phyloP scores from a whole-genome alignment of 345 rosid genomes.

The Salix brachista region DNA sequence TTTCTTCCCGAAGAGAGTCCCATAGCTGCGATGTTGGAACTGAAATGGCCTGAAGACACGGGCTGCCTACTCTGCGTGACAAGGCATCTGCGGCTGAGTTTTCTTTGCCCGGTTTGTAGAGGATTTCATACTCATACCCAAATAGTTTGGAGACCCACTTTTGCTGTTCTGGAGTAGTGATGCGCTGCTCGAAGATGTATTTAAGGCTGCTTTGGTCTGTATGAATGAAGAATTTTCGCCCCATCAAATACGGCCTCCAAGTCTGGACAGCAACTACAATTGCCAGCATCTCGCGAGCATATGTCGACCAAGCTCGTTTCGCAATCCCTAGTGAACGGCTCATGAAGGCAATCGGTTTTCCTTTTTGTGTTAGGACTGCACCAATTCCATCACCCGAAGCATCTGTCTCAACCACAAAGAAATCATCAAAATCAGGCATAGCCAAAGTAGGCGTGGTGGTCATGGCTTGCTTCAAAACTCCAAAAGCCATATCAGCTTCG shows the following conservation, averaged over 20 bases:
- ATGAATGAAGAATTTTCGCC: background rate
- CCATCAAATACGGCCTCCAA: background rate
- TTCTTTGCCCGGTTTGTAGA: too few species aligned
- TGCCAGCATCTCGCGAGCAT: background rate
- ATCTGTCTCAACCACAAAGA: background rate
- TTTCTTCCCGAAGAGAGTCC: too few species aligned
- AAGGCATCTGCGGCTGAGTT: too few species aligned
- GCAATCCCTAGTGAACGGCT: too few species aligned
- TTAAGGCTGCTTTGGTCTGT: background rate
- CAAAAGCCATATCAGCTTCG: background rate
- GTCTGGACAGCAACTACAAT: background rate
- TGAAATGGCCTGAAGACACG: too few species aligned
- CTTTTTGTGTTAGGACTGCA: background rate
- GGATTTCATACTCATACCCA: too few species aligned
- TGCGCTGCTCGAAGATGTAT: background rate
- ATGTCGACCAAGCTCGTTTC: background rate
- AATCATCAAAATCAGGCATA: background rate
- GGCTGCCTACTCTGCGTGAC: accelerated
- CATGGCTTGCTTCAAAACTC: background rate
- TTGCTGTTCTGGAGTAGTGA: background rate
- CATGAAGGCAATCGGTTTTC: too few species aligned
- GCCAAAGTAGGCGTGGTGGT: background rate
- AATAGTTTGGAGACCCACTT: background rate
- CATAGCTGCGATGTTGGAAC: too few species aligned
- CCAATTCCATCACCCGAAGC: background rate